Evolutionary conservation across 2,329 filamentous ascomycete species (phyloP).

Genomic region (Blastomyces parvus): DNA sequence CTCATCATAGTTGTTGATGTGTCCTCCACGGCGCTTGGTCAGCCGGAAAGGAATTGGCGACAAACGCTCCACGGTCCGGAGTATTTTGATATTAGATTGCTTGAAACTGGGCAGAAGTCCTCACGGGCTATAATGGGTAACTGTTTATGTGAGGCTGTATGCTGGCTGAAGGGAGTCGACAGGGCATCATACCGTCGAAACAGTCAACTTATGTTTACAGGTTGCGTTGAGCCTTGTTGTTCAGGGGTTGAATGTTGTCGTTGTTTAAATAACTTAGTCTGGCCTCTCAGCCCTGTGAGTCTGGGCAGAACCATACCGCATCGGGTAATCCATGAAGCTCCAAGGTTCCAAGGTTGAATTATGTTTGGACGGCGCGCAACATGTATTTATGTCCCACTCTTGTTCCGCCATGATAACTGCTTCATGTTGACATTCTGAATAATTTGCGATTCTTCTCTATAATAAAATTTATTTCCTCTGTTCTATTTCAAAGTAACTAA

Average conservation of each 20-base stretch:
- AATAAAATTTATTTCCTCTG: neutral
- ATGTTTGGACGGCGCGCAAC: neutral
- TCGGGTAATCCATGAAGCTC: neutral
- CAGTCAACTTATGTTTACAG: neutral
- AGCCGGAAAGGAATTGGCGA: neutral
- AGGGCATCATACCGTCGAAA: neutral
- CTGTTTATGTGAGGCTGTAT: neutral
- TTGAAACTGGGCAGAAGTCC: neutral
- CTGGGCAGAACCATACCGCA: neutral
- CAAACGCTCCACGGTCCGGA: neutral
- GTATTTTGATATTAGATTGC: neutral
- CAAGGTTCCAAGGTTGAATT: neutral
- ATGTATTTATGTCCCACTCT: neutral
- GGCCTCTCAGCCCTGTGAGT: neutral
- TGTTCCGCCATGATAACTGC: neutral
- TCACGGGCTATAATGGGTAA: too few relatives aligned
- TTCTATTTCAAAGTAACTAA: neutral
- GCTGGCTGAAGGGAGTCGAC: neutral
- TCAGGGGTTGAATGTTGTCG: neutral
- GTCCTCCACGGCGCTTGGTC: neutral
- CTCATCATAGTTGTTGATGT: neutral
- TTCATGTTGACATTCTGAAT: neutral
- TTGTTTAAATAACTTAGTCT: neutral
- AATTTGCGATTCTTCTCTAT: neutral
- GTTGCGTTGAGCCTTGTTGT: neutral